Base-by-base conservation (phyloP, 139 green algal species). In the Chlorella sp. region DNA sequence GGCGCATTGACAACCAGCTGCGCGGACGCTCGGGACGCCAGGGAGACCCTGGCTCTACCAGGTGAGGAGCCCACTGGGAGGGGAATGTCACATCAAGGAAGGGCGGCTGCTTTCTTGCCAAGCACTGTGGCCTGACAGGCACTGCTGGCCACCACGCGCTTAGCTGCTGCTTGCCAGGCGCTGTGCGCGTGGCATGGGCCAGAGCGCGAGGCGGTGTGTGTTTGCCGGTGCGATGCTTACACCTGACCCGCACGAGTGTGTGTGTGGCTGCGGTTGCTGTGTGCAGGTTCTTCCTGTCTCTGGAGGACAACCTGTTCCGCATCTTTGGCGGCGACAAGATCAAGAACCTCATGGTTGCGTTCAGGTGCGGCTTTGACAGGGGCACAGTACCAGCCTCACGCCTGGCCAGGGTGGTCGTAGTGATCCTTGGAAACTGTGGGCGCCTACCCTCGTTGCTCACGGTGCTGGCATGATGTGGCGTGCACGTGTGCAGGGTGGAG, bases 1-100 rank as follows among this genome's bases (percentile, higher is more conserved):
- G 95, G 3, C 91, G 95, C 64, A 96, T 99, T 74, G 95, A 99
- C 87, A 99, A 99, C 85, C 95, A 99, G 91, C 84, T 98, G 68
- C 83, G 89, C 31, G 92, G 91, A 0, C 82, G 92, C 30, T 85
- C 79, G 34, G 91, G 36, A 31, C 76, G 77, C 67, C 88, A 98
- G 80, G 95, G 95, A 4, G 95, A 99, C 82, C 90, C 90, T 10
- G 95, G 95, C 51, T 92, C 78, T 73, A 98, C 95, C 0, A 82
- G 70, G 70, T 75, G 31, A 62, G n/a, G n/a, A n/a, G n/a, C n/a
- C n/a, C n/a, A n/a, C n/a, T n/a, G n/a, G n/a, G n/a, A n/a, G n/a
- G n/a, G n/a, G n/a, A n/a, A n/a, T n/a, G n/a, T n/a, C n/a, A n/a
- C n/a, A n/a, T n/a, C n/a, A n/a, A n/a, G n/a, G n/a, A n/a, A n/a